Conservation (phyloP, 805 yeast species). For the Sugiyamaella qingdaonensis region DNA sequence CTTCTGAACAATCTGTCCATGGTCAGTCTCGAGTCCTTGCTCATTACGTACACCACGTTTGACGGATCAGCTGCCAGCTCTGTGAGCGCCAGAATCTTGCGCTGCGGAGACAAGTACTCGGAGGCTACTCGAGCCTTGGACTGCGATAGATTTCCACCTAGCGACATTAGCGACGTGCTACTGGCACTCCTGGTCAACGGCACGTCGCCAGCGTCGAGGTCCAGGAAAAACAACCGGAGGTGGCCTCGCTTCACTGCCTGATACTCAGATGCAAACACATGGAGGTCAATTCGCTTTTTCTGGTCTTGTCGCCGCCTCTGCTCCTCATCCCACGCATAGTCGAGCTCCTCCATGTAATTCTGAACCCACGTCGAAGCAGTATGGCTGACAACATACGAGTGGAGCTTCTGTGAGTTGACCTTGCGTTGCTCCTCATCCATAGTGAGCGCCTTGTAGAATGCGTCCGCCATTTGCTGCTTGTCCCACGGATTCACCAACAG, state of each 20-base stretch:
- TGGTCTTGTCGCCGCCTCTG: constrained; percentile 36
- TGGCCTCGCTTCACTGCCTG: constrained; percentile 15
- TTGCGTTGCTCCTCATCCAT: constrained; percentile 58
- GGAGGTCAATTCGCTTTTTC: constrained; percentile 32
- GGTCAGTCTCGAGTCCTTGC: constrained; percentile 58
- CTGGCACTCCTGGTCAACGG: background rate
- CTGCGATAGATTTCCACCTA: background rate
- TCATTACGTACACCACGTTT: constrained; percentile 68
- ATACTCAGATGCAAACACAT: constrained; percentile 36
- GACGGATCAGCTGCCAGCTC: constrained; percentile 54
- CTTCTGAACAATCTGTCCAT: constrained; percentile 66
- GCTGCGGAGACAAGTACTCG: constrained; percentile 53
- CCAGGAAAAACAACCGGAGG: constrained; percentile 48
- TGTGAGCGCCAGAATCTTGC: constrained; percentile 52
- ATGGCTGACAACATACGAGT: constrained; percentile 54
- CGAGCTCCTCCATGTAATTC: constrained; percentile 50
- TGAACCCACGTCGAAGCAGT: constrained; percentile 76
- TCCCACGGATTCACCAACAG: constrained; percentile 94
- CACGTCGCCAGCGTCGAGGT: constrained; percentile 40
- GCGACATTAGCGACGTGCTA: background rate
- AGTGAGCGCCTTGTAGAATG: constrained; percentile 59
- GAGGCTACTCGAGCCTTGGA: background rate
- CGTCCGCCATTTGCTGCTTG: constrained; percentile 56
- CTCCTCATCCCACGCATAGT: constrained; percentile 49
- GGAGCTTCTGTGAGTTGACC: constrained; percentile 58